phyloP scores from a whole-genome alignment of 1,284 basidiomycete genomes.

The Somion occarium region DNA sequence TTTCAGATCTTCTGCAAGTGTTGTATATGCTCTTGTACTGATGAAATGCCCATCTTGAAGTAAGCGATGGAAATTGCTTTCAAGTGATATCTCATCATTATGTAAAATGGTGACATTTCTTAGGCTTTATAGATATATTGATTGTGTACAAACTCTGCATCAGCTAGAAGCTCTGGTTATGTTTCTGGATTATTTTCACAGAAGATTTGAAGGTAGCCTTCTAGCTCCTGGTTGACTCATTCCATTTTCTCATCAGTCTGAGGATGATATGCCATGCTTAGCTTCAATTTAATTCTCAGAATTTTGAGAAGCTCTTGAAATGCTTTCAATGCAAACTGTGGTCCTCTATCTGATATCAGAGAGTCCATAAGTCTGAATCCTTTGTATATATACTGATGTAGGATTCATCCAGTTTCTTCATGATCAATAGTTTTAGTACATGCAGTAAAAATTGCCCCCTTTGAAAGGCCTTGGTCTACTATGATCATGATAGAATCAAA shows the following conservation, averaged over 20 bases:
- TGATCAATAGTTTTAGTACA: no score
- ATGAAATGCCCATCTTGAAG: no score
- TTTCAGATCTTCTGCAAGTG: no score
- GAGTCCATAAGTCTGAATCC: background rate
- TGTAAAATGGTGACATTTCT: constrained; percentile 7
- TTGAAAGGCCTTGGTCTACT: background rate
- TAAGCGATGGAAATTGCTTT: background rate
- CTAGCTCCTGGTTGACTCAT: constrained; percentile 12
- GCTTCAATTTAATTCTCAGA: constrained; percentile 14
- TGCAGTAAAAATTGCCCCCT: no score
- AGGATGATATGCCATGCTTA: no score
- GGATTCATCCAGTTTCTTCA: no score
- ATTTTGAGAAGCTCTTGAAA: constrained; percentile 23
- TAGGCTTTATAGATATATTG: constrained; percentile 2
- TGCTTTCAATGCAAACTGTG: constrained; percentile 27
- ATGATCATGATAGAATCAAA: background rate
- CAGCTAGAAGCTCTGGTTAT: no score
- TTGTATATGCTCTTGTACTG: no score
- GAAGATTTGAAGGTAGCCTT: constrained; percentile 6
- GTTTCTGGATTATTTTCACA: no score
- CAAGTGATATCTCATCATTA: background rate
- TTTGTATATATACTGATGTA: background rate
- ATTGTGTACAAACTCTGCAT: no score
- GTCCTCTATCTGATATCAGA: no score
- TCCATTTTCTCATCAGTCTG: no score